Base-by-base conservation (phyloP, 169 alveolate species). In the Cryptosporidium viatorum region DNA sequence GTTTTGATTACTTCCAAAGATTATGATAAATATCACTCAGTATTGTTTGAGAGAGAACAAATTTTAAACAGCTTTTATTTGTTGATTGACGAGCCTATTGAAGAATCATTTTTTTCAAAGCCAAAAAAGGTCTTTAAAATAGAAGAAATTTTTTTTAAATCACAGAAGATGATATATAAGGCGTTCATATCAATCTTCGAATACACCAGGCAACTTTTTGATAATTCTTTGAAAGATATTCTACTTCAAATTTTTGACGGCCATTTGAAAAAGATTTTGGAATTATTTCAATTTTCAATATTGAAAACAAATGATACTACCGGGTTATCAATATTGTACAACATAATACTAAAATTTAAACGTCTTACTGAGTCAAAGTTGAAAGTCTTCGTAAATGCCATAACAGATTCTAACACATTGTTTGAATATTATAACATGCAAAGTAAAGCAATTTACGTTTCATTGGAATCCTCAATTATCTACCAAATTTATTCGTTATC, bases 151-250 rank as follows among this genome's bases (percentile, higher is more conserved):
- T 80, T 43, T 48, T 80, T 41, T 43, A 5, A 43, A n/a, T 62
- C 68, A 6, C 89, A 80, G 41, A 80, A 50, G 52, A 65, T 80
- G 33, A 62, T 80, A 48, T 80, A 65, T 67, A 80, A 62, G 29
- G 31, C 52, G 7, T 80, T 80, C 35, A 26, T 80, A 39, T 37
- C 31, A 7, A 65, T 62, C 1, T 80, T 60, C n/a, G 89, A 80
- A 48, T 14, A 26, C 3, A 60, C 80, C 4, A 80, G 68, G 10
- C 73, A 48, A 18, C 59, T 80, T 10, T 80, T 80, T 43, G n/a
- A 14, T 21, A 18, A 14, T 18, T 10, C 33, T 8, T 55, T 71
- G 29, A 43, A 80, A 26, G 31, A 80, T n/a, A 37, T 60, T 14
- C 18, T 58, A 29, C 21, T 14, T 21, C 2, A 23, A 23, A 62